Conservation (phyloP, 73 alveolate species). For the Diophrys appendiculata region DNA sequence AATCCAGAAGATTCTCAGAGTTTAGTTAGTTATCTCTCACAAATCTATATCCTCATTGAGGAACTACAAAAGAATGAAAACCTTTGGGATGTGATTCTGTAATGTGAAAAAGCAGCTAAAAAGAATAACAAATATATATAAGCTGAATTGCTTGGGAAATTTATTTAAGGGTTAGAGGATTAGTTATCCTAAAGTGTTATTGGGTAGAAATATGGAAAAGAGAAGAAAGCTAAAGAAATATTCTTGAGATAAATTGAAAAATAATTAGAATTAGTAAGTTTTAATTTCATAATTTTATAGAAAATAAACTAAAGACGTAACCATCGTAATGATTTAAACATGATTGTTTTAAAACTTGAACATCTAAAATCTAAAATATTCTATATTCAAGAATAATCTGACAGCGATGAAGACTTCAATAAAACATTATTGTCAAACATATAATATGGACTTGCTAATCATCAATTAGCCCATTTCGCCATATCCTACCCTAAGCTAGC, state of each 20-base stretch:
- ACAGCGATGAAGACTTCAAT: conserved; percentile 17
- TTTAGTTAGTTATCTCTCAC: conserved; percentile 10
- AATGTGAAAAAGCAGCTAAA: conserved; percentile 10
- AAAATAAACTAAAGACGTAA: conserved; percentile 49
- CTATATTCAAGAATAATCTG: not conserved
- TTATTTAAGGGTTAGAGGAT: conserved; percentile 19
- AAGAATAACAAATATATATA: conserved; percentile 19
- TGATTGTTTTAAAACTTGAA: conserved; percentile 22
- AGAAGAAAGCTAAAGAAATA: conserved; percentile 25
- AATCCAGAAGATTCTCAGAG: conserved; percentile 50
- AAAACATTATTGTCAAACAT: not conserved
- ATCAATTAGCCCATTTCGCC: not conserved
- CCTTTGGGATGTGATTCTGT: conserved; percentile 16
- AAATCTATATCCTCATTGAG: conserved; percentile 2
- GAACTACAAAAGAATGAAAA: conserved; percentile 22
- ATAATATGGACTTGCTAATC: not conserved
- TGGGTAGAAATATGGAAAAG: conserved; percentile 5
- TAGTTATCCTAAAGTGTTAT: conserved; percentile 12
- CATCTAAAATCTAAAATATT: conserved; percentile 1
- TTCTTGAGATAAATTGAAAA: conserved; percentile 12
- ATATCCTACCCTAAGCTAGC: not conserved
- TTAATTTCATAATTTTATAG: too few relatives aligned
- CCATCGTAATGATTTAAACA: conserved; percentile 28
- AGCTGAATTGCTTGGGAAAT: conserved; percentile 19
- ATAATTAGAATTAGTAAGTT: conserved; percentile 10